Conservation (phyloP, 108 stramenopile genomes). For the Parmales sp. region DNA sequence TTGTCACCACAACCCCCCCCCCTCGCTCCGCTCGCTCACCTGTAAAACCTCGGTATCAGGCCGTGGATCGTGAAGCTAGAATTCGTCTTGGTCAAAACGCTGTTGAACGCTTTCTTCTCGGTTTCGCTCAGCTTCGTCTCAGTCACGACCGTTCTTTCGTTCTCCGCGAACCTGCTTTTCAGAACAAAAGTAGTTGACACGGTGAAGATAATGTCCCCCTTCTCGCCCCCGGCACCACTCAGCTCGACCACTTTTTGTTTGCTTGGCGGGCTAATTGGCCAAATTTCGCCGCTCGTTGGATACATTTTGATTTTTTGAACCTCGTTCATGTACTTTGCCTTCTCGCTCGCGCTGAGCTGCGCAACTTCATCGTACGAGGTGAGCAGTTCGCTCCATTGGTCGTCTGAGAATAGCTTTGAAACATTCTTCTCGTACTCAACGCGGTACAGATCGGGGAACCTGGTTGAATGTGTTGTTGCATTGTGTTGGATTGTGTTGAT, state of each 20-base stretch:
- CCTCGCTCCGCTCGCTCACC: background rate
- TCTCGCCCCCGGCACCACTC: no score
- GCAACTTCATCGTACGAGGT: background rate
- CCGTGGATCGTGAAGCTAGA: background rate
- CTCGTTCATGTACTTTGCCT: conserved; percentile 1
- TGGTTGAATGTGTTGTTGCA: no score
- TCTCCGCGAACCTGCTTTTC: no score
- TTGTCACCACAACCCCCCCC: no score
- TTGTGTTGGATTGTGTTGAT: no score
- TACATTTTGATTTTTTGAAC: background rate
- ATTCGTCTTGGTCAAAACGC: background rate
- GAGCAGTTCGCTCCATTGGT: background rate
- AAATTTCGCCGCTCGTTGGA: background rate
- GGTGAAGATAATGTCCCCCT: no score
- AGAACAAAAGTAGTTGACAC: no score
- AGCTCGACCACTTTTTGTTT: no score
- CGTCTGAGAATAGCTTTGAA: background rate
- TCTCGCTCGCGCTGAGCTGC: background rate
- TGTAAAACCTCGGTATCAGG: background rate
- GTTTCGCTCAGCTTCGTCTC: background rate
- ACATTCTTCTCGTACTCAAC: conserved; percentile 6
- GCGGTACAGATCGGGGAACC: background rate
- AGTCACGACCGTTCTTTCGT: no score
- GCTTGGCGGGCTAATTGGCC: background rate
- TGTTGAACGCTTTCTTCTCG: background rate